Evolutionary conservation across 192 early-diverging fungal species (phyloP), one percentile per base, ranked within the genome.

Genomic region (Backusella circina): DNA sequence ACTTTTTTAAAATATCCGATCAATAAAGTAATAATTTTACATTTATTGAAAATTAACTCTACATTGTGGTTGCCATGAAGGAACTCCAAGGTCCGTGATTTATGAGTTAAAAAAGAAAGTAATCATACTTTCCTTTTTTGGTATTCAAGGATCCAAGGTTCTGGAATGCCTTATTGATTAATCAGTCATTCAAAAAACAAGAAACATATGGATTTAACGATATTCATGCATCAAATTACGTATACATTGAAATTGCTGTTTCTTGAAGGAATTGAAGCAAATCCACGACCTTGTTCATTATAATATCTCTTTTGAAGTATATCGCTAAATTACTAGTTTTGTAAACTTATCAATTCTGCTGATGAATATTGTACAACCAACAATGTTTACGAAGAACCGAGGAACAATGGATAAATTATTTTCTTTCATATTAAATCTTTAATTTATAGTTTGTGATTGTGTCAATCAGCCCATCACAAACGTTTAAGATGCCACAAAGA

Each of bases 351-450:
- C 23, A 61, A 61, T 61, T 61, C 8, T 61, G 9, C 8, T 61
- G 23, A 28, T 28, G 23, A 26, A 28, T 61, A 2, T 61, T 61
- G 54, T 61, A 28, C 54, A 26, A 61, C 54, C 54, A 61, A 61
- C 9, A 61, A 28, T 61, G 54, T 28, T 28, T n/a, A 61, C 9
- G 26, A 37, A 36, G 21, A 38, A 8, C 67, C 67, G 67, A 68
- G 67, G 67, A 68, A 23, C n/a, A 6, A 23, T 68, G 67, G 33
- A 38, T 16, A 68, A 36, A 68, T 68, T 68, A 38, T 68, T 68
- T 67, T 37, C 18, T 68, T 21, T 68, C 33, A 38, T 37, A 21
- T 35, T 33, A 66, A 31, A 66, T 66, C 7, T 21, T 33, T 66
- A 61, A 61, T 61, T 61, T 28, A 12, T 28, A 28, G 21, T 28